Conservation (phyloP, 805 yeast species). For the Cyberlindnera xishuangbannaensis region DNA sequence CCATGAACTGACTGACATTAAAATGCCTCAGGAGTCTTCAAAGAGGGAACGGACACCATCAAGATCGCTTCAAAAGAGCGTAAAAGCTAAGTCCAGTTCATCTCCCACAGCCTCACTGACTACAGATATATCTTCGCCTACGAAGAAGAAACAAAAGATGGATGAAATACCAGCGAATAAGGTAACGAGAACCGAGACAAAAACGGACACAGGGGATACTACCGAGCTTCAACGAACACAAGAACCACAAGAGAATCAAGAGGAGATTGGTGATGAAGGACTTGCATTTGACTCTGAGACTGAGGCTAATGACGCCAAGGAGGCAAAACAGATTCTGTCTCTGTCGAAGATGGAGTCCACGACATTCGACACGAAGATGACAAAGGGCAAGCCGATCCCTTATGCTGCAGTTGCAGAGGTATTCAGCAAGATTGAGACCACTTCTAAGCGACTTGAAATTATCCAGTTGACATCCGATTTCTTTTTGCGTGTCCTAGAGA, state of each 20-base stretch:
- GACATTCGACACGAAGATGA: constrained; percentile 4
- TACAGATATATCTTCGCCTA: too few species aligned
- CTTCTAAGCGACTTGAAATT: constrained; percentile 79
- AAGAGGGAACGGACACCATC: too few species aligned
- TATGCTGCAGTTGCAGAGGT: constrained; percentile 45
- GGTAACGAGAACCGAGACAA: neutral
- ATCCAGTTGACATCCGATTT: constrained; percentile 70
- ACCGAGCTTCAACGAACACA: neutral
- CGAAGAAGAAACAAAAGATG: too few species aligned
- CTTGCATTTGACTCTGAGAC: constrained; percentile 21
- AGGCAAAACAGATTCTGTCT: constrained; percentile 19
- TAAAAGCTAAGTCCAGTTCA: too few species aligned
- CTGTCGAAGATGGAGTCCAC: constrained; percentile 11
- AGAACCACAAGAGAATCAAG: too few species aligned
- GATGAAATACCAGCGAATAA: too few species aligned
- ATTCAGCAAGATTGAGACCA: constrained; percentile 73
- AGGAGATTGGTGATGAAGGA: constrained; percentile 13
- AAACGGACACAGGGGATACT: neutral
- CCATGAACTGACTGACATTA: neutral
- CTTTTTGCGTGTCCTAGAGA: constrained; percentile 55
- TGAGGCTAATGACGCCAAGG: constrained; percentile 19
- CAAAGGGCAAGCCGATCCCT: constrained; percentile 24
- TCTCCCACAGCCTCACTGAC: too few species aligned
- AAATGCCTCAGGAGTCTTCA: neutral
- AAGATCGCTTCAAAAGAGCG: too few species aligned